Conservation (phyloP, 371 early-diverging fungal species). For the Apophysomyces trapeziformis region DNA sequence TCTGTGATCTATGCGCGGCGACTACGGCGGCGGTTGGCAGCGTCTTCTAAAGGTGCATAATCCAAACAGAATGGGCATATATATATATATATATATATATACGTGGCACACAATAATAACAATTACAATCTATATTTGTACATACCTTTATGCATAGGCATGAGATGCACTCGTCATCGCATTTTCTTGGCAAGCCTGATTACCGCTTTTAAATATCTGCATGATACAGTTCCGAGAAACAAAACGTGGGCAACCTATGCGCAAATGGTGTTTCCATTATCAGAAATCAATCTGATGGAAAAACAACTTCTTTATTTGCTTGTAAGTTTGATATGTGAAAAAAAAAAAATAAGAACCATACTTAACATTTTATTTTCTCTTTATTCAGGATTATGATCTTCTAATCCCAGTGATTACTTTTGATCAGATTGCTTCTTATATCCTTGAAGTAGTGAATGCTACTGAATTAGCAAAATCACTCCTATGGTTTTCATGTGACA, state of each 20-base stretch:
- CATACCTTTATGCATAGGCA: constrained; percentile 41
- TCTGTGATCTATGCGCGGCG: constrained; percentile 58
- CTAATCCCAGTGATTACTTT: not conserved
- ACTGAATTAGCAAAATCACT: not conserved
- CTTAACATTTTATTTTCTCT: not conserved
- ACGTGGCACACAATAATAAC: not conserved
- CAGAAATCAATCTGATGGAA: constrained; percentile 78
- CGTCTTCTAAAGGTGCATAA: constrained; percentile 46
- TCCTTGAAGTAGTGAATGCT: not conserved
- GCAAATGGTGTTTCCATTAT: constrained; percentile 56
- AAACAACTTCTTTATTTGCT: constrained; percentile 70
- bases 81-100: constrained; percentile 7
- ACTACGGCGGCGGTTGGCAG: constrained; percentile 43
- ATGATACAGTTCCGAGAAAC: constrained; percentile 72
- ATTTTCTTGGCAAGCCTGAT: constrained; percentile 73
- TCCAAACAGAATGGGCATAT: not conserved
- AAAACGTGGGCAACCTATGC: constrained; percentile 70
- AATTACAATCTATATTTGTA: no score
- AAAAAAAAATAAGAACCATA: not conserved
- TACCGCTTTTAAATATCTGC: constrained; percentile 64
- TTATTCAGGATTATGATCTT: constrained; percentile 4
- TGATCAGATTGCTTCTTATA: not conserved
- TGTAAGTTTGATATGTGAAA: constrained; percentile 16
- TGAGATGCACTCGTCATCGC: constrained; percentile 73
- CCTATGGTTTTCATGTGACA: not conserved